Percentiles rank a stretch among this genome's conserved stretches.
These are phyloP conservation scores for Pseudogymnoascus sp. DNA, from an alignment of 2,329 filamentous ascomycete genomes.

Conservation along the genomic window DNA sequence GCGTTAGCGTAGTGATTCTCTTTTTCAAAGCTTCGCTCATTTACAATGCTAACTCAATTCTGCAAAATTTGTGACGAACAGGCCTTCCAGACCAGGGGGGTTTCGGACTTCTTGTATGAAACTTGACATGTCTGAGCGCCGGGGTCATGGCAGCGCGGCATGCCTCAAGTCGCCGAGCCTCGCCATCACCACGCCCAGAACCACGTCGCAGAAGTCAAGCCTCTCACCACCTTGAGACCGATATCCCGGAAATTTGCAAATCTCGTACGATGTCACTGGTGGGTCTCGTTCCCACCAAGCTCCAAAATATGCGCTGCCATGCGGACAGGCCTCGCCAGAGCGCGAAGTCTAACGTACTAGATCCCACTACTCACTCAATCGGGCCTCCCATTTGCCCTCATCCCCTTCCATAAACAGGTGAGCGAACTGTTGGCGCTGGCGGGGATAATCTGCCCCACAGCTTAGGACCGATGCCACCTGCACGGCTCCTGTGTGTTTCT, in stretches of 20 bases:
- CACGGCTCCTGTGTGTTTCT: slow-evolving; percentile 3
- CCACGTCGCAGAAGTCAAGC: not conserved
- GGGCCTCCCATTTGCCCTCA: not conserved
- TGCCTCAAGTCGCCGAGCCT: slow-evolving; percentile 7
- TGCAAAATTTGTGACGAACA: not conserved
- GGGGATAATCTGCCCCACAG: not conserved
- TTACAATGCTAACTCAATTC: not conserved
- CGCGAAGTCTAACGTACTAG: slow-evolving; percentile 8
- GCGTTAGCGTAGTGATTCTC: not conserved
- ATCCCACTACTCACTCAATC: not conserved
- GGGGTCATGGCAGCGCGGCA: slow-evolving; percentile 1
- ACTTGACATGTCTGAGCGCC: slow-evolving; percentile 8
- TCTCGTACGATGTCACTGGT: not conserved
- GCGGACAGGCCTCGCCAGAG: slow-evolving; percentile 6
- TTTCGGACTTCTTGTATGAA: slow-evolving; percentile 7
- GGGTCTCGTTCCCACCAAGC: not conserved
- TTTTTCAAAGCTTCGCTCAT: not conserved
- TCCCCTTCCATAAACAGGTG: not conserved
- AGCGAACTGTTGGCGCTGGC: not conserved
- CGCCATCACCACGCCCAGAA: not conserved
- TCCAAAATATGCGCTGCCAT: not conserved
- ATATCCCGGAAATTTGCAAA: slow-evolving; percentile 1
- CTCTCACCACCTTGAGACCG: slow-evolving; percentile 7
- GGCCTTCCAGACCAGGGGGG: not conserved
- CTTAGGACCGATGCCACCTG: not conserved